phyloP scores from a whole-genome alignment of 2,329 filamentous ascomycete species.

The Colletotrichum spinosum region DNA sequence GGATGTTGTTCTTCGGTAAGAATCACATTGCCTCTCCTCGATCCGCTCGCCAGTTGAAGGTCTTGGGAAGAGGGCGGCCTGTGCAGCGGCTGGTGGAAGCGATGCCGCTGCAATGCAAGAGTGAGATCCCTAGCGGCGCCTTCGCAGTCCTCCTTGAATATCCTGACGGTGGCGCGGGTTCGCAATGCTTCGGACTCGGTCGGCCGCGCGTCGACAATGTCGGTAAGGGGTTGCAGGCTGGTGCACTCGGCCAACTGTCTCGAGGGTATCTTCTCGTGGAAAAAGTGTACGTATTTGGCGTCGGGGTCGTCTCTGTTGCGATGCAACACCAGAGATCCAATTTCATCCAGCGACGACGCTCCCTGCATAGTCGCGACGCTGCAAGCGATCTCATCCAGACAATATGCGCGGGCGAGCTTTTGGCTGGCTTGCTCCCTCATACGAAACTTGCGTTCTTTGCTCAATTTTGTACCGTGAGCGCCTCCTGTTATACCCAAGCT shows the following conservation, averaged over 20 bases:
- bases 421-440: slow-evolving; percentile 85
- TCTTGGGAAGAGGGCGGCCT: slow-evolving; percentile 56
- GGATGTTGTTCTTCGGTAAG: slow-evolving; percentile 68
- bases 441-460: slow-evolving; percentile 79
- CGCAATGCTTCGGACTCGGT: slow-evolving; percentile 75
- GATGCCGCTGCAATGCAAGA: slow-evolving; percentile 68
- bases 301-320: slow-evolving; percentile 75
- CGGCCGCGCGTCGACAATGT: slow-evolving; percentile 74
- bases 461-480: slow-evolving; percentile 74
- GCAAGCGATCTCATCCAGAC: slow-evolving; percentile 84
- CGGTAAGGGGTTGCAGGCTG: slow-evolving; percentile 72
- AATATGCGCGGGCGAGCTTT: slow-evolving; percentile 81
- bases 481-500: slow-evolving; percentile 68
- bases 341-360: slow-evolving; percentile 80
- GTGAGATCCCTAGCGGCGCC: slow-evolving; percentile 79
- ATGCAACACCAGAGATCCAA: slow-evolving; percentile 78
- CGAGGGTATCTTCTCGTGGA: slow-evolving; percentile 89
- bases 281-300: slow-evolving; percentile 91
- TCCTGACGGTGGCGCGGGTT: slow-evolving; percentile 78
- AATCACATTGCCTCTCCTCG: slow-evolving; percentile 47
- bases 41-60: slow-evolving; percentile 53
- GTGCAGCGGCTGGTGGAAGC: slow-evolving; percentile 66
- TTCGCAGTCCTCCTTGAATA: slow-evolving; percentile 80
- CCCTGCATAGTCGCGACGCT: slow-evolving; percentile 88
- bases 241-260: slow-evolving; percentile 79